Evolutionary conservation across 441 rosid genomes (phyloP).

Genomic region (Arabidopsis lyrata): DNA sequence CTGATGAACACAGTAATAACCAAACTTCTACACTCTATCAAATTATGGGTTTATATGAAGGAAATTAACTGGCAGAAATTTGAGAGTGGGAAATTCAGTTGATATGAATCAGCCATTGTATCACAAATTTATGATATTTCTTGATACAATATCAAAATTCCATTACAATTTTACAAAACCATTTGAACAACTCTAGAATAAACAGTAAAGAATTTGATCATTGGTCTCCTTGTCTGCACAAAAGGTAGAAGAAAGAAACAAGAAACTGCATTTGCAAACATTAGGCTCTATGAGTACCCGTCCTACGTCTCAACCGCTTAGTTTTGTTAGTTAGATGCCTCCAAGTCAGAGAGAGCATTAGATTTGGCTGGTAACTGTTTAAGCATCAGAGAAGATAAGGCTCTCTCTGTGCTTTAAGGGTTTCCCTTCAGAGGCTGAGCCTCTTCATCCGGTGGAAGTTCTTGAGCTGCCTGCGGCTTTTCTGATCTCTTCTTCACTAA

Average conservation of each 20-base stretch:
- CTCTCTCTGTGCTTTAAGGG: constrained; percentile 39
- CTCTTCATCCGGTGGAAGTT: constrained; percentile 49
- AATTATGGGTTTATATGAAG: too few relatives aligned
- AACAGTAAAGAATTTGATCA: background rate
- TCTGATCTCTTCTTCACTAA: constrained; percentile 53
- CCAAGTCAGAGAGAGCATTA: background rate
- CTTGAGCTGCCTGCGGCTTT: constrained; percentile 49
- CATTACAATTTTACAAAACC: background rate
- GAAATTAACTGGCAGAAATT: too few relatives aligned
- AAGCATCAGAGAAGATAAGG: constrained; percentile 5
- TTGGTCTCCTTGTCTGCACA: background rate
- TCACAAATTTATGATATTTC: too few relatives aligned
- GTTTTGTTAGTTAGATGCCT: constrained; percentile 23
- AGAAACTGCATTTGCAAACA: constrained; percentile 3
- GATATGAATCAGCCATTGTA: too few relatives aligned
- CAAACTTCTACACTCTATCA: too few relatives aligned
- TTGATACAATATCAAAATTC: background rate
- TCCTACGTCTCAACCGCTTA: constrained; percentile 12
- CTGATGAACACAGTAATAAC: too few relatives aligned
- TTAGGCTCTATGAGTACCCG: background rate
- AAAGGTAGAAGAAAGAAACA: constrained; percentile 7
- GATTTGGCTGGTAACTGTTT: background rate
- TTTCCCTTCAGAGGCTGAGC: constrained; percentile 48
- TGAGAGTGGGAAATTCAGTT: too few relatives aligned
- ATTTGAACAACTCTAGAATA: background rate